A percentile compares a stretch with the other conserved stretches of the same genome.
Conservation (phyloP, 345 rosid species). For the Eucalyptus marginata region DNA sequence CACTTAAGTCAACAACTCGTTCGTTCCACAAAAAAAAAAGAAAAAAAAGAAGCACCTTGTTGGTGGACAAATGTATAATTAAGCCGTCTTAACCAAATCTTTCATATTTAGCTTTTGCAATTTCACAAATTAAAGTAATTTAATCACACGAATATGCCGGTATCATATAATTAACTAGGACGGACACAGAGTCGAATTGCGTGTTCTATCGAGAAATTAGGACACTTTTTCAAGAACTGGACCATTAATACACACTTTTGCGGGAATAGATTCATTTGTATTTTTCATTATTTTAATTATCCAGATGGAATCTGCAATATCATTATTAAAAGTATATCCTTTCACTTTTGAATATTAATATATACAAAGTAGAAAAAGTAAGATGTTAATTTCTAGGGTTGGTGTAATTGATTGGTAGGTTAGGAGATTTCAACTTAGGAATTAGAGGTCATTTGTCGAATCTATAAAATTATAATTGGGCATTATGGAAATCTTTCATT, state of each 20-base stretch:
- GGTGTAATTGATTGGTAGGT: background rate
- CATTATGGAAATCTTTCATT: background rate
- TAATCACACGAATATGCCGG: accelerated
- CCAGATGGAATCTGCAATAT: accelerated
- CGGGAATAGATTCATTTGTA: accelerated
- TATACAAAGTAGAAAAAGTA: accelerated
- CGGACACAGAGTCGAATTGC: accelerated
- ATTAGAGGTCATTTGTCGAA: background rate
- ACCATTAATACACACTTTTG: background rate
- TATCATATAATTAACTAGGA: accelerated
- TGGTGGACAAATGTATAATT: background rate
- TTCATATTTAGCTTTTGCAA: background rate
- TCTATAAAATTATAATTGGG: accelerated
- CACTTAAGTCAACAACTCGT: background rate
- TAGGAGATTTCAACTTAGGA: background rate
- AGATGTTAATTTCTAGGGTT: background rate
- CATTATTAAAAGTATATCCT: background rate
- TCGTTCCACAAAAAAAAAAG: too few relatives aligned
- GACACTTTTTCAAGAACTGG: background rate
- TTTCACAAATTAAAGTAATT: background rate
- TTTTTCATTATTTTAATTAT: background rate
- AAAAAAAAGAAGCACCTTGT: background rate
- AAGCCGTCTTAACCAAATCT: background rate
- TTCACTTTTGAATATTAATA: background rate
- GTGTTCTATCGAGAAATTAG: background rate